Conservation (phyloP, 163 green algal genomes). For the Dunaliella salina region DNA sequence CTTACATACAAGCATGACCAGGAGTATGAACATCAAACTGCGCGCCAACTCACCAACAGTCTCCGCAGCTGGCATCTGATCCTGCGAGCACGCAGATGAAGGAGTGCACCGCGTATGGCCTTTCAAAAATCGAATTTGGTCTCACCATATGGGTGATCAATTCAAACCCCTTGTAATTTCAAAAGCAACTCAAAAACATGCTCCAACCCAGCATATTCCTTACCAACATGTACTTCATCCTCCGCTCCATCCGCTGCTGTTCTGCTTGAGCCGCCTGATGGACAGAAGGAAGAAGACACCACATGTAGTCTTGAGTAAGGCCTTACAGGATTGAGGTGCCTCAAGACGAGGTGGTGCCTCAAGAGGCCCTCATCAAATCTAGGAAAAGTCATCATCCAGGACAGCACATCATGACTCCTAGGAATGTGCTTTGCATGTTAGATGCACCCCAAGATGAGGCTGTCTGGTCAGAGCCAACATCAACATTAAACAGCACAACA, state of each 20-base stretch:
- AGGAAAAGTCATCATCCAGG: not conserved
- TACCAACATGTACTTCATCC: not conserved
- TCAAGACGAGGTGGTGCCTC: not conserved
- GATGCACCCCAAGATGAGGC: not conserved
- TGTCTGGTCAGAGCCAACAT: no score
- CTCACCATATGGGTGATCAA: not conserved
- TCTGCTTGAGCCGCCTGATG: not conserved
- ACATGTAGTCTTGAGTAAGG: not conserved
- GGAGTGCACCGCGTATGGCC: no score
- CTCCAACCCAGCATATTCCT: not conserved
- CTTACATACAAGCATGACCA: no score
- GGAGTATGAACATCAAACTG: no score
- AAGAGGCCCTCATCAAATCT: not conserved
- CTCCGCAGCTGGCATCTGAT: no score
- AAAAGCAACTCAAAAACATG: not conserved
- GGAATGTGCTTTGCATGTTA: not conserved
- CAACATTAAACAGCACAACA: no score
- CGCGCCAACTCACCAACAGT: no score
- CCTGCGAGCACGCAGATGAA: no score
- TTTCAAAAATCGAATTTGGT: no score
- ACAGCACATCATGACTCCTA: not conserved
- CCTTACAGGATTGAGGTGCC: no score
- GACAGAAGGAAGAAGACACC: not conserved
- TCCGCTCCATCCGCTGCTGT: not conserved
- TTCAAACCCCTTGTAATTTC: not conserved